Evolutionary conservation across 768 basidiomycete genomes (phyloP), one percentile per base, ranked within the genome.

Genomic region (Mycena chlorophos): DNA sequence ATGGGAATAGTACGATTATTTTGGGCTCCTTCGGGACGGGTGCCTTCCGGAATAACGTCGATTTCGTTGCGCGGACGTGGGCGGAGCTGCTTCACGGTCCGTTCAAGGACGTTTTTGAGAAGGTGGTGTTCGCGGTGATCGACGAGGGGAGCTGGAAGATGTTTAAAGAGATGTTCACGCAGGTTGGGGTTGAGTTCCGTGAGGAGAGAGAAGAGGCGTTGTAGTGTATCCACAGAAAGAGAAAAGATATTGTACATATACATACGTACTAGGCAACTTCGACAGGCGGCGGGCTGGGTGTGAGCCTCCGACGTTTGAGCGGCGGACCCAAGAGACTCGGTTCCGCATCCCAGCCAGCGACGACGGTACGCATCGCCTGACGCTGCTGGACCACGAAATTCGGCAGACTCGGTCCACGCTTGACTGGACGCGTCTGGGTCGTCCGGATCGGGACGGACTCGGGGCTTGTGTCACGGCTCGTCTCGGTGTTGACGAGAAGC

Each of bases 21-120:
- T 71, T 91, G 31, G 89, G 89, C 25, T 84, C 84, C 64, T 91
- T 88, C 66, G 89, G 89, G 12, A 89, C 88, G 2, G 89, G 89
- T 1, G 88, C 86, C 5, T 91, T 90, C 70, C 75, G 75, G 54
- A 91, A 91, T 67, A 71, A 77, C 34, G 79, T 88, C 28, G 66
- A 70, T 28, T 69, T 75, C 39, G 76, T 90, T 12, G 88, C 85
- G 10, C 68, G 67, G 25, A 77, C 84, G 37, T 91, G 89, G 85
- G 80, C 76, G 45, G 82, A 88, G 43, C 68, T 88, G 43, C 69
- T 91, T 40, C 69, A 68, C 3, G 70, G 65, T 4, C 73, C 80
- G 17, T 91, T 85, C 66, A 66, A 69, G 57, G 56, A 73, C 25
- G 77, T 78, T 0, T 91, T 91, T 63, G 78, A 83, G 50, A 75